These are phyloP conservation scores for Wickerhamiella brachini DNA, from an alignment of 805 yeast genomes.

Conservation along the genomic window DNA sequence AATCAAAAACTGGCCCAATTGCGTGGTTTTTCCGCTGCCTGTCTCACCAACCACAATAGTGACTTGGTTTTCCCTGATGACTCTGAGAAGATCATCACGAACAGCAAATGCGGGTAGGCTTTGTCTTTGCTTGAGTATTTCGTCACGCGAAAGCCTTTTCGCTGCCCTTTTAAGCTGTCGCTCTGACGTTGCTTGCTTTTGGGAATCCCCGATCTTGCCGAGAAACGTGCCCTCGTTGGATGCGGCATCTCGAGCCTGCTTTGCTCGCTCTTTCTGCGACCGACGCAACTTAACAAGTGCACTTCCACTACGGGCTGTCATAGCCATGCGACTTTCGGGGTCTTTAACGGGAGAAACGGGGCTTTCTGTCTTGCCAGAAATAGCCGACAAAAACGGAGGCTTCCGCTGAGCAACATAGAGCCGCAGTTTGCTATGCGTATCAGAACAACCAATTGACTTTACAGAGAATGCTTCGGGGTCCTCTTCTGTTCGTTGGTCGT, in stretches of 20 bases:
- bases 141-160: neutral
- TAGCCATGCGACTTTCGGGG: conserved; percentile 1
- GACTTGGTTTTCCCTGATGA: conserved; percentile 65
- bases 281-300: conserved; percentile 18
- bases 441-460: neutral
- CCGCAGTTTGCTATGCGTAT: neutral
- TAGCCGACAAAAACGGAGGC: conserved; percentile 1
- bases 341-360: conserved; percentile 2
- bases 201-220: neutral
- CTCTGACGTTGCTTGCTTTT: neutral
- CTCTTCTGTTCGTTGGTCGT: neutral
- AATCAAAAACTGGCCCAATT: conserved; percentile 63
- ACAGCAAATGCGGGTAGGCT: neutral
- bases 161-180: neutral
- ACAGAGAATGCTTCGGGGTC: neutral
- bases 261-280: neutral
- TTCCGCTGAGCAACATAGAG: neutral
- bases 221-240: neutral
- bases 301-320: neutral
- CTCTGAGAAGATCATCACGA: conserved; percentile 39
- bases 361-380: neutral
- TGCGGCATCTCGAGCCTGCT: neutral
- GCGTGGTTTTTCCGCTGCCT: conserved; percentile 94
- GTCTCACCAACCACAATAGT: conserved; percentile 83
- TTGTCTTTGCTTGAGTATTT: neutral